Base-by-base conservation (phyloP, 2,329 filamentous ascomycete species). In the Nigrograna mackinnonii region DNA sequence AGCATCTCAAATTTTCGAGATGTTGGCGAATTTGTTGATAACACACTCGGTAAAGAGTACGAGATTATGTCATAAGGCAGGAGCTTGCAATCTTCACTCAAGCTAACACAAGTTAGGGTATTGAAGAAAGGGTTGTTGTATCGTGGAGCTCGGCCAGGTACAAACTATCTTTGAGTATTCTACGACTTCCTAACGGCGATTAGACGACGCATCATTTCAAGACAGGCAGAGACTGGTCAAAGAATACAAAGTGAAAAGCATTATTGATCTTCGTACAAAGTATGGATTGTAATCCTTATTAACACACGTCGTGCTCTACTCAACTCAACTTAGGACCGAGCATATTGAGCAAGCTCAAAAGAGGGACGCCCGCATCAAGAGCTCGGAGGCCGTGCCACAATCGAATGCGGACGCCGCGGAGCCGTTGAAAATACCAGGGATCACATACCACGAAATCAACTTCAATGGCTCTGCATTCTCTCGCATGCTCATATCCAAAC, bases 191-290 rank as follows among this genome's bases (percentile, higher is more conserved):
- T 30, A 4, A 31, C 24, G 4, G 14, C 9, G 12, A 33, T 28
- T 67, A 78, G 89, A 95, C 59, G 83, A 89, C 64, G 87, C 89
- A 24, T 86, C 87, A 0, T 58, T 75, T 16, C 62, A 74, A 24
- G 91, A 95, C 67, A 79, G 80, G 42, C 63, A 73, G 22, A 70
- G 74, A 22, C 75, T 95, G 9, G 67, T 73, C 7, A 68, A 83
- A 6, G 76, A 82, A 22, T 78, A 85, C 53, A 76, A 79, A 17
- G 80, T 95, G 50, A 80, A 77, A 52, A 89, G 84, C 2, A 80
- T 95, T 30, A 79, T 95, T 46, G 91, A 95, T 70, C 73, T 95
- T 9, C 81, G 91, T 42, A 89, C 89, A 48, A 83, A 85, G 83
- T 89, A 76, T 46, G n/a, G n/a, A n/a, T n/a, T n/a, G 67, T 40